phyloP scores from a whole-genome alignment of 2,329 filamentous ascomycete genomes.

The Dactylellina leptospora region DNA sequence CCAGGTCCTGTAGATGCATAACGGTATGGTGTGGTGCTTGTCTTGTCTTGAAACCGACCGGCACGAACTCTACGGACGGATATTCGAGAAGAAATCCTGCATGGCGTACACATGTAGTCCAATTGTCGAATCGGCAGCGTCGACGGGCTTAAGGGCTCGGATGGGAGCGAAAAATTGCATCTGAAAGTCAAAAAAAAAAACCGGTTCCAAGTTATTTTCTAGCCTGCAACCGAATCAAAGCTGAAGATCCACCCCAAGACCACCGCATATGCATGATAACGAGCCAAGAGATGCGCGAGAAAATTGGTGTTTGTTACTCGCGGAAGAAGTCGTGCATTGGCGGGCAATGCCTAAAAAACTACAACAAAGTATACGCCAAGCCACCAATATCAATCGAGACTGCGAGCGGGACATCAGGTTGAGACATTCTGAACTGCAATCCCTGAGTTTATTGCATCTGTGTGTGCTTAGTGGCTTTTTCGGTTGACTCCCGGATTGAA shows the following conservation, averaged over 20 bases:
- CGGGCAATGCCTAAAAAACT: conserved; percentile 18
- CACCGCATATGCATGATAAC: conserved; percentile 9
- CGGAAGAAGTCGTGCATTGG: conserved; percentile 12
- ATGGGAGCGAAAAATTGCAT: not conserved
- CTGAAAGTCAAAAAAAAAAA: too few species aligned
- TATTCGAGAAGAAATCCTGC: conserved; percentile 7
- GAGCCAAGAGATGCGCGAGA: too few species aligned
- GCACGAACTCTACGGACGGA: not conserved
- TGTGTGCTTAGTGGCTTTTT: conserved; percentile 22
- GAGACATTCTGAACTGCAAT: conserved; percentile 33
- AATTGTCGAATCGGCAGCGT: conserved; percentile 26
- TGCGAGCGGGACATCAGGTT: conserved; percentile 14
- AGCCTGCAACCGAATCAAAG: not conserved
- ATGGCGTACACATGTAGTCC: not conserved
- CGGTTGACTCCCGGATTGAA: not conserved
- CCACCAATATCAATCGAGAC: conserved; percentile 29
- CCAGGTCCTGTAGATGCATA: conserved; percentile 15
- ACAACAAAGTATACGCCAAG: conserved; percentile 44
- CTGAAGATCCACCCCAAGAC: not conserved
- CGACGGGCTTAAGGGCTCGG: conserved; percentile 1
- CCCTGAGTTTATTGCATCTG: conserved; percentile 32
- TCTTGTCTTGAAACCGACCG: conserved; percentile 39
- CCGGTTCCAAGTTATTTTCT: too few species aligned
- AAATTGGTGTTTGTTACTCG: not conserved
- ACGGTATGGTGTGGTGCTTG: conserved; percentile 16